phyloP scores from a whole-genome alignment of 2,329 filamentous ascomycete genomes.

The Pestalotiopsis sp. region DNA sequence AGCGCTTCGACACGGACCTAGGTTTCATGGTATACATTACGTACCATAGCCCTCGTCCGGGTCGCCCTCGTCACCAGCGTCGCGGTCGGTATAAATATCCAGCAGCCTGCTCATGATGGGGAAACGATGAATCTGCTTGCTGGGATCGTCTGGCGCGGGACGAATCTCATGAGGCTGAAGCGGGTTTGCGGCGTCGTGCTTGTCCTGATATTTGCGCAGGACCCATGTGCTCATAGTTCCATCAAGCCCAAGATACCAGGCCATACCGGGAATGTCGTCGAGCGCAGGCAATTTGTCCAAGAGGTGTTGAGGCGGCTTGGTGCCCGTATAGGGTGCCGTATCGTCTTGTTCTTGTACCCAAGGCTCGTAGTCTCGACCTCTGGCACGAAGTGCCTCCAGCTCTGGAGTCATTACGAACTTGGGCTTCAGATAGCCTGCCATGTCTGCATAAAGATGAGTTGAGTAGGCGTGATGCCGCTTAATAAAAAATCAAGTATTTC shows the following conservation, averaged over 20 bases:
- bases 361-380: neutral
- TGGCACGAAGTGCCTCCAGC: neutral
- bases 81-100: neutral
- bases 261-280: neutral
- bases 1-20: neutral
- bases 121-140: neutral
- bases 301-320: neutral
- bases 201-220: neutral
- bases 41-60: neutral
- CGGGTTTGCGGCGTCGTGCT: neutral
- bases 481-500: too few species aligned
- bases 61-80: neutral
- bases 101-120: neutral
- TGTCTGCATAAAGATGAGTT: too few species aligned
- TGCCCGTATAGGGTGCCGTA: neutral
- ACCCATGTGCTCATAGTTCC: neutral
- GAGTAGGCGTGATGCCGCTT: too few species aligned
- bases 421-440: neutral
- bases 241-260: neutral
- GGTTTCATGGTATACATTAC: neutral
- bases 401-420: neutral
- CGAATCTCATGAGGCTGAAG: neutral
- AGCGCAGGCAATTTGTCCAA: neutral
- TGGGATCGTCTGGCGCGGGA: neutral
- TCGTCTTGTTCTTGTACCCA: neutral